These are phyloP conservation scores for Mrakia gelida DNA, from an alignment of 768 basidiomycete species.

Conservation along the genomic window DNA sequence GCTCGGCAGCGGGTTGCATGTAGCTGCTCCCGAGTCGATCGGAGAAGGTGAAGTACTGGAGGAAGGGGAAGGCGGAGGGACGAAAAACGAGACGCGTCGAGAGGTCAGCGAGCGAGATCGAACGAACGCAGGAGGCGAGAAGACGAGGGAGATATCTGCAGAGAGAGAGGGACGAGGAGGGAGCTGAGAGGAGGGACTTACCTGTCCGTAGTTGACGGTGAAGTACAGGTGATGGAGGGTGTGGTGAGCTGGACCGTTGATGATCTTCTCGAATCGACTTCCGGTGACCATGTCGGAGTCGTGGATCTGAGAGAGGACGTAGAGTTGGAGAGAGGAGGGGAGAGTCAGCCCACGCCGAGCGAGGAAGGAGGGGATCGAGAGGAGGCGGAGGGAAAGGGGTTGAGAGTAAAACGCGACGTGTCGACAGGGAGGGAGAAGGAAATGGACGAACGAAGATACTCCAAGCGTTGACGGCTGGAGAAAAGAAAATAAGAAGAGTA, in stretches of 20 bases:
- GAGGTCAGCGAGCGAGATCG: not conserved
- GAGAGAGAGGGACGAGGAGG: not conserved
- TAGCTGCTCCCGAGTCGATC: not conserved
- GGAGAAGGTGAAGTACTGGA: not conserved
- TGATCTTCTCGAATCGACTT: conserved; percentile 41
- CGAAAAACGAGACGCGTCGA: not conserved
- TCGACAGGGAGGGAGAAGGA: not conserved
- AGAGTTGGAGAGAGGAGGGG: too few species aligned
- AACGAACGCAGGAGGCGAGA: not conserved
- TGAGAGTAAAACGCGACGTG: not conserved
- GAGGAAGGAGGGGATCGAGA: too few species aligned
- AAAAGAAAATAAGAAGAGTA: not conserved
- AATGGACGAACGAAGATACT: not conserved
- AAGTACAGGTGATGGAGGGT: conserved; percentile 69
- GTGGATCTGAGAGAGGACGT: not conserved
- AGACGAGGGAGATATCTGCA: not conserved
- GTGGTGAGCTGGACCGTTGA: conserved; percentile 98
- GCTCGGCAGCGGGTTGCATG: not conserved
- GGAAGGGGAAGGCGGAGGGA: not conserved
- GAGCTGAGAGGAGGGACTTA: not conserved
- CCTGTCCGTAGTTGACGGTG: not conserved
- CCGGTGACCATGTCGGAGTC: conserved; percentile 84
- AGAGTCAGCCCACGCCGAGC: not conserved
- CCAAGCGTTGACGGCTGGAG: not conserved
- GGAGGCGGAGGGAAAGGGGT: not conserved